Conservation (phyloP, 192 early-diverging fungal species). For the Rhizophagus sp. region DNA sequence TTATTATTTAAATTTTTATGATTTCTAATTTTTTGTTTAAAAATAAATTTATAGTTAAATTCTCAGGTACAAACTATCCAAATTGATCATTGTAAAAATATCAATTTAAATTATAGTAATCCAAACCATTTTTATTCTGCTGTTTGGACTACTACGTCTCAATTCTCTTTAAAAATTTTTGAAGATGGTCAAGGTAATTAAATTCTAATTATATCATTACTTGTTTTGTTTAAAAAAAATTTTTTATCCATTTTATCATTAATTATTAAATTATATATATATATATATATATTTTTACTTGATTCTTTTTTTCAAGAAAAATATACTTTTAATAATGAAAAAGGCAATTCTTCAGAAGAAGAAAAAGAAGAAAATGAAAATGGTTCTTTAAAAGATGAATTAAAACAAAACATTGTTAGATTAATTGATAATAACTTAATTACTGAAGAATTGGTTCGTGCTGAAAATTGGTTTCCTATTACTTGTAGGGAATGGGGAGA, state of each 20-base stretch:
- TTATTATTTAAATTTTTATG: too few relatives aligned
- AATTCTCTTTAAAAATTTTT: slow-evolving; percentile 12
- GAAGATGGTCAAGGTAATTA: slow-evolving; percentile 23
- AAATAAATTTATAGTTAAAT: slow-evolving; percentile 18
- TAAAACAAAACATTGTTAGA: slow-evolving; percentile 14
- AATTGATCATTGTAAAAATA: slow-evolving; percentile 26
- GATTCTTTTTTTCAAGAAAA: background rate
- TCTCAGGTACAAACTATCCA: slow-evolving; percentile 27
- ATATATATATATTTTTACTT: background rate
- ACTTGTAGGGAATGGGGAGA: slow-evolving; percentile 18
- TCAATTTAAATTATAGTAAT: slow-evolving; percentile 17
- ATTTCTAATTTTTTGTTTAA: too few relatives aligned
- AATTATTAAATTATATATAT: background rate
- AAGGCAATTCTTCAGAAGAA: background rate
- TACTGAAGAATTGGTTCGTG: slow-evolving; percentile 24
- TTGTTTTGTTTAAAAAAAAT: too few relatives aligned
- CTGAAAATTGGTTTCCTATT: slow-evolving; percentile 29
- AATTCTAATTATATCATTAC: background rate
- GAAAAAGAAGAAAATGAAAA: too few relatives aligned
- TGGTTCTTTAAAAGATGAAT: too few relatives aligned
- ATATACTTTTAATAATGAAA: background rate
- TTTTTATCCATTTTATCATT: background rate
- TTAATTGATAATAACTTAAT: slow-evolving; percentile 18
- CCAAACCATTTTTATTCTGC: slow-evolving; percentile 13
- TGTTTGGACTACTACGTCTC: slow-evolving; percentile 10